phyloP scores from a whole-genome alignment of 2,329 filamentous ascomycete species.

The Simplicillium aogashimaense region DNA sequence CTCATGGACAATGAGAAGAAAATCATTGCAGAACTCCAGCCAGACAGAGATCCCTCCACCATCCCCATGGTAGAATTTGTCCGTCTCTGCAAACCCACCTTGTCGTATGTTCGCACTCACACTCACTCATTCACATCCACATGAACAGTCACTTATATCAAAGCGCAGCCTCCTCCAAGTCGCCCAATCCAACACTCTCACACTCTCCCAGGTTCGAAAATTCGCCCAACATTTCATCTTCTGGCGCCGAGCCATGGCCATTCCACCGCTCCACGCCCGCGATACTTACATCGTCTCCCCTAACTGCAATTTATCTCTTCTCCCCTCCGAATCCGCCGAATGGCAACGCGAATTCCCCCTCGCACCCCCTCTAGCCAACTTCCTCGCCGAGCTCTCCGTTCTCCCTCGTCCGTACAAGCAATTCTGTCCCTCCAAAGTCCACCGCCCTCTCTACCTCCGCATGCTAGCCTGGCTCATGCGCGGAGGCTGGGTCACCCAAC shows the following conservation, averaged over 20 bases:
- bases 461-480: constrained; percentile 92
- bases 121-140: background rate
- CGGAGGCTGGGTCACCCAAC: constrained; percentile 85
- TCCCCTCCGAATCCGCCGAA: constrained; percentile 57
- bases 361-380: constrained; percentile 72
- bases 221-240: constrained; percentile 91
- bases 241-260: constrained; percentile 86
- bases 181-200: constrained; percentile 60
- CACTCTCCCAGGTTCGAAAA: constrained; percentile 70
- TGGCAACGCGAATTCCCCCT: constrained; percentile 77
- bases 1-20: constrained; percentile 75
- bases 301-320: constrained; percentile 67
- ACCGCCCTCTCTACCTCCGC: constrained; percentile 77
- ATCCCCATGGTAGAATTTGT: constrained; percentile 74
- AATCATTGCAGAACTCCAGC: constrained; percentile 63
- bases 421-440: constrained; percentile 78
- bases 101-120: constrained; percentile 37
- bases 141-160: background rate
- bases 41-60: constrained; percentile 66
- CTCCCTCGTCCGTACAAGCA: constrained; percentile 73
- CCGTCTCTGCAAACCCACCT: constrained; percentile 59
- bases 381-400: constrained; percentile 74
- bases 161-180: constrained; percentile 52
- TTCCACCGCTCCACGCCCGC: constrained; percentile 79
- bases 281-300: constrained; percentile 90